Conservation (phyloP, 1,284 basidiomycete species). For the Austroboletus olivaceoglutinosus region DNA sequence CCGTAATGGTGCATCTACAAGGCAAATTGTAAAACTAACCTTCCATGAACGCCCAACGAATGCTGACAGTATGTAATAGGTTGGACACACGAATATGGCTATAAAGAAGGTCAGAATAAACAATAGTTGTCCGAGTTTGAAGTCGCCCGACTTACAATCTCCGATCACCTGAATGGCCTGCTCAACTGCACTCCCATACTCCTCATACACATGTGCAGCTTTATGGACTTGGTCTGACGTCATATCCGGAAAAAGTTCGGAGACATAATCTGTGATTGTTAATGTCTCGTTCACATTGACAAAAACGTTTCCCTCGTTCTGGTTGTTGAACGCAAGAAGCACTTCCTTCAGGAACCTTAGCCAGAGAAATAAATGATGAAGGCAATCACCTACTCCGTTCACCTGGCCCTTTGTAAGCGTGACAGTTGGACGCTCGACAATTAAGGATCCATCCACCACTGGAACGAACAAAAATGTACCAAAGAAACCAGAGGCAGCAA, state of each 20-base stretch:
- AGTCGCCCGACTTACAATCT: constrained; percentile 19
- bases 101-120: background rate
- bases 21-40: background rate
- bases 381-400: constrained; percentile 8
- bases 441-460: constrained; percentile 36
- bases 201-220: constrained; percentile 11
- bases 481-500: constrained; percentile 23
- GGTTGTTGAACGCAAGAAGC: constrained; percentile 12
- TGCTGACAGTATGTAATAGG: constrained; percentile 17
- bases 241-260: constrained; percentile 24
- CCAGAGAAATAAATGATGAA: background rate
- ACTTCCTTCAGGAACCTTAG: constrained; percentile 5
- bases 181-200: constrained; percentile 11
- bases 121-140: background rate
- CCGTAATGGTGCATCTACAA: background rate
- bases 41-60: constrained; percentile 22
- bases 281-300: constrained; percentile 11
- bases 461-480: constrained; percentile 32
- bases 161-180: constrained; percentile 18
- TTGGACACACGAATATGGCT: constrained; percentile 26
- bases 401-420: constrained; percentile 23
- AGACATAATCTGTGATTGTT: constrained; percentile 16
- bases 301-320: constrained; percentile 20
- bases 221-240: constrained; percentile 4
- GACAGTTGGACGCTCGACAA: constrained; percentile 32